Evolutionary conservation across 2,329 filamentous ascomycete genomes (phyloP).

Genomic region (Fusarium torulosum): DNA sequence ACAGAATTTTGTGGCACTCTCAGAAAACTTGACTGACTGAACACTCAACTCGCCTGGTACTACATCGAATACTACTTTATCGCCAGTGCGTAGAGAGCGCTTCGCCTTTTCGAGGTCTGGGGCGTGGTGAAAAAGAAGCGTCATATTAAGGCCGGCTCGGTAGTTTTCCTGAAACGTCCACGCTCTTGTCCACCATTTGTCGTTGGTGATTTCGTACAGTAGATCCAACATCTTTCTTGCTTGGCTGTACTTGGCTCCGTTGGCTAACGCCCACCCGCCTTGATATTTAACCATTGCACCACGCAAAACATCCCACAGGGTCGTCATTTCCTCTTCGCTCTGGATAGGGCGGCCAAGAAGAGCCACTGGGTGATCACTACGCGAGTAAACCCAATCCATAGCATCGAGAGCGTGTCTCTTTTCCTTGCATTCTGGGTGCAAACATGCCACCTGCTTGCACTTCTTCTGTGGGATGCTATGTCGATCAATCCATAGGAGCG

Average conservation of each 20-base stretch:
- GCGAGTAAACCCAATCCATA: constrained; percentile 52
- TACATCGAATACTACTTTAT: constrained; percentile 17
- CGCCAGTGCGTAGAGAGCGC: constrained; percentile 6
- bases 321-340: constrained; percentile 21
- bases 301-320: constrained; percentile 32
- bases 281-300: constrained; percentile 33
- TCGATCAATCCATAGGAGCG: constrained; percentile 49
- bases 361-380: constrained; percentile 49
- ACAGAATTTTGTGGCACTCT: constrained; percentile 46
- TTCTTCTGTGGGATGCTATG: constrained; percentile 47
- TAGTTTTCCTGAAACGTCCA: constrained; percentile 55
- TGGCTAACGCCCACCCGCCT: constrained; percentile 20
- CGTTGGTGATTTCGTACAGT: constrained; percentile 44
- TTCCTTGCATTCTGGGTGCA: constrained; percentile 37
- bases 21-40: constrained; percentile 37
- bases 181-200: constrained; percentile 50
- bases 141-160: constrained; percentile 46
- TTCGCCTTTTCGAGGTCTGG: constrained; percentile 39
- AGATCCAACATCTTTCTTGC: constrained; percentile 40
- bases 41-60: constrained; percentile 47
- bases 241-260: not conserved
- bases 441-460: constrained; percentile 32
- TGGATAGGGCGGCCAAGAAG: constrained; percentile 43
- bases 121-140: constrained; percentile 47
- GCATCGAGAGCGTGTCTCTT: constrained; percentile 48